Evolutionary conservation across 441 rosid species (phyloP).

Genomic region (Gossypium schwendimanii): DNA sequence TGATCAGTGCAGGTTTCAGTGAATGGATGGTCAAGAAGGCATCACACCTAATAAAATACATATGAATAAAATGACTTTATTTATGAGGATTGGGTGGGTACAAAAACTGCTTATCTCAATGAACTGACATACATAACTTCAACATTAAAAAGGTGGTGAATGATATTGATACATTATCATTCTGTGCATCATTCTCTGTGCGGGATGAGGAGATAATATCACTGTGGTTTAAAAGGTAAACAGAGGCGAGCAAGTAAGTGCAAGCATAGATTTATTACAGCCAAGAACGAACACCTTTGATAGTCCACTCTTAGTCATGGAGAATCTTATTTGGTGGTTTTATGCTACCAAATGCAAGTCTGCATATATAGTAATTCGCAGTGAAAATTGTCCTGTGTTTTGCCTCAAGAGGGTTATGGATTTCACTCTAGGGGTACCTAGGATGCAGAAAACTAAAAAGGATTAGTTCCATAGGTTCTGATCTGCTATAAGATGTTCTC

Average conservation of each 20-base stretch:
- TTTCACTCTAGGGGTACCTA: too few relatives aligned
- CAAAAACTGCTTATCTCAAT: neutral
- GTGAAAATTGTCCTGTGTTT: too few relatives aligned
- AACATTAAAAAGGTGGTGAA: neutral
- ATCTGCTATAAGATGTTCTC: too few relatives aligned
- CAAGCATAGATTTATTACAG: too few relatives aligned
- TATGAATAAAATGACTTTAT: neutral
- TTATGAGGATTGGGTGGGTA: neutral
- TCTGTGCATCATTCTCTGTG: neutral
- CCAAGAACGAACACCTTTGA: too few relatives aligned
- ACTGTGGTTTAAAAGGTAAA: neutral
- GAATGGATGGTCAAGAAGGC: neutral
- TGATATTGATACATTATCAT: neutral
- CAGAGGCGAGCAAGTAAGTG: neutral
- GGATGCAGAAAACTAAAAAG: too few relatives aligned
- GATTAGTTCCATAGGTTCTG: too few relatives aligned
- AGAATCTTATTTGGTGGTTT: too few relatives aligned
- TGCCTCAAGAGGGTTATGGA: too few relatives aligned
- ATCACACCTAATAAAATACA: neutral
- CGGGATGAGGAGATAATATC: neutral
- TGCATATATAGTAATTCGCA: too few relatives aligned
- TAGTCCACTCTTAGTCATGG: too few relatives aligned
- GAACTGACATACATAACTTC: neutral
- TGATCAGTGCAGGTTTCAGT: neutral
- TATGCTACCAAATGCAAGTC: too few relatives aligned